A percentile compares a stretch with the other conserved stretches of the same genome.
Evolutionary conservation across 805 yeast genomes (phyloP).

Genomic region (Babjeviella inositovora): DNA sequence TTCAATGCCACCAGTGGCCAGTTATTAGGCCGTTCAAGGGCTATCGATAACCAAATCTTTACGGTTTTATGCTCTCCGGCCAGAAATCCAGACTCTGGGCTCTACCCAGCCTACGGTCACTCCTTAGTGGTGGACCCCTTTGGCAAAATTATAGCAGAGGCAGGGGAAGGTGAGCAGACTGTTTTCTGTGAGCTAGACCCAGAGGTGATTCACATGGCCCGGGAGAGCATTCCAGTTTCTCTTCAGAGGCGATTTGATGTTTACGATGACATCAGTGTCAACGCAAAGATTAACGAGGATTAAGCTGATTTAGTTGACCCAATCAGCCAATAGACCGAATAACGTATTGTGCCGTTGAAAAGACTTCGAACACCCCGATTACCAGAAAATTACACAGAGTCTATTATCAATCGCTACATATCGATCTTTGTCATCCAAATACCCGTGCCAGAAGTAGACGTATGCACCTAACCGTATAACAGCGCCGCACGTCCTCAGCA

Average conservation of each 20-base stretch:
- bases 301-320: too few relatives aligned
- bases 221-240: constrained; percentile 55
- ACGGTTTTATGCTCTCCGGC: constrained; percentile 82
- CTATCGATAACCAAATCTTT: constrained; percentile 60
- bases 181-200: constrained; percentile 64
- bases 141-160: constrained; percentile 49
- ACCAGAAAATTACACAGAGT: too few relatives aligned
- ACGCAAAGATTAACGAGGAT: too few relatives aligned
- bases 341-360: too few relatives aligned
- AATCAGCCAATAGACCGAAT: too few relatives aligned
- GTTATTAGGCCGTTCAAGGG: constrained; percentile 53
- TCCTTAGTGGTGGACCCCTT: constrained; percentile 47
- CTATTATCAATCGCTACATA: too few relatives aligned
- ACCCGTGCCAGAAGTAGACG: too few relatives aligned
- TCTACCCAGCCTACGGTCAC: constrained; percentile 54
- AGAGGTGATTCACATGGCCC: constrained; percentile 32
- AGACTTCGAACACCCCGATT: too few relatives aligned
- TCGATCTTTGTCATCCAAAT: too few relatives aligned
- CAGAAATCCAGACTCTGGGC: constrained; percentile 41
- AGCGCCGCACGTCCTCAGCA: too few relatives aligned
- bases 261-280: constrained; percentile 16
- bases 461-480: too few relatives aligned
- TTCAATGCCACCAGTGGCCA: constrained; percentile 75
- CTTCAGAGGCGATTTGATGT: constrained; percentile 61
- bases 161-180: constrained; percentile 70